Percentiles rank a stretch among this genome's conserved stretches.
Conservation (phyloP, 1,284 basidiomycete genomes). For the Ganoderma lingzhi region DNA sequence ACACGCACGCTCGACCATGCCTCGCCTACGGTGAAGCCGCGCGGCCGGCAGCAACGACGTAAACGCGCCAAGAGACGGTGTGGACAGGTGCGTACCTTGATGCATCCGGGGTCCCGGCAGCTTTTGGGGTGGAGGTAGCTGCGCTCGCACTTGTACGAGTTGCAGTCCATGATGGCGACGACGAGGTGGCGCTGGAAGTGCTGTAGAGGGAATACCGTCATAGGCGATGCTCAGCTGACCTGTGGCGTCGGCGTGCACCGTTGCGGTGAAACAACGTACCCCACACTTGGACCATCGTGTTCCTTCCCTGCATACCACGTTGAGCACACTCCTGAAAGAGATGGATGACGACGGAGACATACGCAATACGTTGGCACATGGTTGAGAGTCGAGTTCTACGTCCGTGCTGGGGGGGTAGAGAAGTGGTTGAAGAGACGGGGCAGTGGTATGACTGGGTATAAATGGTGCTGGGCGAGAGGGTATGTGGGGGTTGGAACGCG, state of each 20-base stretch:
- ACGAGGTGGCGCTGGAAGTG: conserved; percentile 78
- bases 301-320: conserved; percentile 60
- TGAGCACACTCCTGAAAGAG: conserved; percentile 15
- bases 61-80: conserved; percentile 6
- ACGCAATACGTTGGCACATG: conserved; percentile 51
- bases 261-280: conserved; percentile 47
- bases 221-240: conserved; percentile 33
- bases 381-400: conserved; percentile 9
- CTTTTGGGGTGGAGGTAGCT: conserved; percentile 65
- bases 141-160: conserved; percentile 63
- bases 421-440: conserved; percentile 9
- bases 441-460: conserved; percentile 12
- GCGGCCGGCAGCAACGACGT: conserved; percentile 3
- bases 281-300: conserved; percentile 74
- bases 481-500: background rate
- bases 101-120: conserved; percentile 60
- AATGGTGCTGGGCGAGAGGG: conserved; percentile 11
- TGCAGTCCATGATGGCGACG: conserved; percentile 74
- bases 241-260: conserved; percentile 15
- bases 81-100: conserved; percentile 49
- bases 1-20: background rate
- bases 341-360: conserved; percentile 30
- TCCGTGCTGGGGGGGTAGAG: conserved; percentile 3
- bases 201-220: conserved; percentile 43
- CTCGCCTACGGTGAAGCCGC: background rate